Evolutionary conservation across 2,329 filamentous ascomycete genomes (phyloP), one percentile per base, ranked within the genome.

Genomic region (Fusarium clavum): DNA sequence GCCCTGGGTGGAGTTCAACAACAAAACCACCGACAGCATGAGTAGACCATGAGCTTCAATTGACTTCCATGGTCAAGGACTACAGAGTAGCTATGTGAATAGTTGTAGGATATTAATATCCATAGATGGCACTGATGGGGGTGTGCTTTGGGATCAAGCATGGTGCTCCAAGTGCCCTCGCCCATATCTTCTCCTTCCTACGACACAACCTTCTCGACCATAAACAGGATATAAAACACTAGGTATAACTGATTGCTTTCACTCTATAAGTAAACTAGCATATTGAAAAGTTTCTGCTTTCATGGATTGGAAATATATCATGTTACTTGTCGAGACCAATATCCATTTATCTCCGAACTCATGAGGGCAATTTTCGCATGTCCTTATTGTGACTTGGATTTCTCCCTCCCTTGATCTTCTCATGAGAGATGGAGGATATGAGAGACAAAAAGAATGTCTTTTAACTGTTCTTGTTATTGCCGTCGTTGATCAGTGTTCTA

Each of bases 391-490:
- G 10, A 38, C 10, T n/a, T 6, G 18, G 34, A 3, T 78, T 76
- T 10, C 79, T 74, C 6, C 77, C 77, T 12, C 77, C 77, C 43
- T 80, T 73, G 5, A 77, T 53, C 10, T 68, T 73, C 27, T 74
- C 65, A 10, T 71, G 64, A 16, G 74, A 38, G 18, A 78, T 34
- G 18, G 74, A 76, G 3, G 72, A 77, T n/a, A 75, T 75, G 22
- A 77, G 67, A 14, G 77, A 77, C 14, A 73, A 64, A 29, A 73
- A 49, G 13, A 61, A 72, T 3, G 69, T 73, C 13, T 57, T 57
- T 22, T 71, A 61, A 20, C 71, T 73, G 29, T 67, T 53, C 24
- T 61, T 66, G 12, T 29, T 11, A 29, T 29, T 29, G 27, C 10
- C 10, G 27, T 74, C 71, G 16, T 62, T 57, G 11, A 57, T 38